Base-by-base conservation (phyloP, 2,329 filamentous ascomycete genomes). In the Tolypocladium pustulatum region DNA sequence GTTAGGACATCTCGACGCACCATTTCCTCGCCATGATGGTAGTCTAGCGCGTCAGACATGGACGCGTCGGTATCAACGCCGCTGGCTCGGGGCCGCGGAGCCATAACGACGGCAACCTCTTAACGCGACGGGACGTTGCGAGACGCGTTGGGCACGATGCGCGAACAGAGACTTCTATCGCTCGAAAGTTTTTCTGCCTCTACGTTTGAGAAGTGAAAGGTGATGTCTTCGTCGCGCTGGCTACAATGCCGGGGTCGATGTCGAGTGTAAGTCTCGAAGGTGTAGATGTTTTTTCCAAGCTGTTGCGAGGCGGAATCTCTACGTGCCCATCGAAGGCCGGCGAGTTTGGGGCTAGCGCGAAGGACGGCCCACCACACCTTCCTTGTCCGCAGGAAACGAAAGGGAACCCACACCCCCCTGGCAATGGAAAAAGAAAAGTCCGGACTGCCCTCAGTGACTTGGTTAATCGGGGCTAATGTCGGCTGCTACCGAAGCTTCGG, bases 21-120 rank as follows among this genome's bases (percentile, higher is more conserved):
- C 77, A 82, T 81, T 60, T 77, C 75, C n/a, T 82, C 76, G 54
- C 60, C 69, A 37, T 73, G 71, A 15, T 71, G 74, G 54, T 73
- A 65, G 25, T 80, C 80, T 32, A 80, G 80, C 57, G 77, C 81
- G 70, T 87, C 84, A 51, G 77, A 78, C 81, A 86, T 86, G 61
- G 83, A 85, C 73, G 81, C 81, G 77, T 85, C 82, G 41, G 77
- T 77, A 63, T 86, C 81, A 65, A 75, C 78, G 67, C 74, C 83
- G 68, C 74, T 76, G 67, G 74, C 75, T 71, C 76, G 76, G 63
- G 79, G 76, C 66, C 81, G 78, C 63, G 81, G 80, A 67, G 82
- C 80, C 81, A 82, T 85, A 69, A 68, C 60, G 62, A 63, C 62
- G 64, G 51, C 59, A 58, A 30, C 73, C 77, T 78, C 76, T 78